These are phyloP conservation scores for Brassica rapa DNA, from an alignment of 345 rosid genomes.

Conservation along the genomic window DNA sequence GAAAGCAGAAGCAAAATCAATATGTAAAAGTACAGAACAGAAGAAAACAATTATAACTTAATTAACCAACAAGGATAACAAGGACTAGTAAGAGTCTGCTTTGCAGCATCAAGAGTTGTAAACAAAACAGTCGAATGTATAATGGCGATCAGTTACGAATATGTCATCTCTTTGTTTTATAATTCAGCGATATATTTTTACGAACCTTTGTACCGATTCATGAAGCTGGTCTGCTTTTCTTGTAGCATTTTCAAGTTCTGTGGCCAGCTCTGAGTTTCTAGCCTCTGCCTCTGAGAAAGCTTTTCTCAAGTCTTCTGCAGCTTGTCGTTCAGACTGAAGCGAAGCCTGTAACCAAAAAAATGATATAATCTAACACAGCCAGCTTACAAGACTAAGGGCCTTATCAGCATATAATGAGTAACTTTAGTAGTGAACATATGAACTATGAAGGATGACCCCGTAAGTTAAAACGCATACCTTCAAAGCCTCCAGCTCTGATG, in stretches of 20 bases:
- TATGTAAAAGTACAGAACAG: conserved; percentile 14
- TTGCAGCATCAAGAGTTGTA: not conserved
- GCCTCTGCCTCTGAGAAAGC: conserved; percentile 62
- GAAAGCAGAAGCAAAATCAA: conserved; percentile 38
- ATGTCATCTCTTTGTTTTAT: conserved; percentile 10
- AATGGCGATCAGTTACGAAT: not conserved
- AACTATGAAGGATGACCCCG: not conserved
- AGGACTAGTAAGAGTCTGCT: not conserved
- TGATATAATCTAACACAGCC: not conserved
- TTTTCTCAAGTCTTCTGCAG: conserved; percentile 65
- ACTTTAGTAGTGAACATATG: not conserved
- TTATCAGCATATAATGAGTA: not conserved
- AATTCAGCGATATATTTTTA: conserved; percentile 26
- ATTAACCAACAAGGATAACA: conserved; percentile 9
- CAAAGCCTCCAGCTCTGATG: conserved; percentile 75
- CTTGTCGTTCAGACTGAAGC: conserved; percentile 64
- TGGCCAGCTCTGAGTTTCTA: conserved; percentile 65
- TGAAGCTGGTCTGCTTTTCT: conserved; percentile 86
- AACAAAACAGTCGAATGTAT: not conserved
- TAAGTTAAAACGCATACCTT: conserved; percentile 54
- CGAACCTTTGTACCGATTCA: conserved; percentile 94
- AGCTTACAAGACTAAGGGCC: not conserved
- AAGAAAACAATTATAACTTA: not conserved
- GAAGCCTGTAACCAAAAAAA: conserved; percentile 51
- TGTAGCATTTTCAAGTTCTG: conserved; percentile 77